Base-by-base conservation (phyloP, 768 basidiomycete genomes). In the Pulveroboletus sp. region DNA sequence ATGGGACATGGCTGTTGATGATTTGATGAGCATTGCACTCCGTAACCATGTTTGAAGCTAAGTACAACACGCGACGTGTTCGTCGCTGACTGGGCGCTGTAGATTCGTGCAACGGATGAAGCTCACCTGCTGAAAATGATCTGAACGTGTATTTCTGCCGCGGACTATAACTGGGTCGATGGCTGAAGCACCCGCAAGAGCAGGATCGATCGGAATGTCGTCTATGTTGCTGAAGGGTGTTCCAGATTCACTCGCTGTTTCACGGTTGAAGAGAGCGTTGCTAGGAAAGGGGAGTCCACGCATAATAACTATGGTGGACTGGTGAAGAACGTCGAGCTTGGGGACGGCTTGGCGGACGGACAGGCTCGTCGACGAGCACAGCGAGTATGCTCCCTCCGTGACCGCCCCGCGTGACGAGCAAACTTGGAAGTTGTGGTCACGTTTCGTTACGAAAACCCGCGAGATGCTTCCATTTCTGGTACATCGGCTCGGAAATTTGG, bases 201-300 rank as follows among this genome's bases (percentile, higher is more conserved):
- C 82, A 60, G 88, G 88, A 80, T 90, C 87, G 74, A 89, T 89
- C 57, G 86, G 85, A 67, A 89, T 84, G 69, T 80, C 77, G 73
- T 81, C 76, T 65, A 67, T 69, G 70, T 72, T 75, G 73, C 74
- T 76, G 65, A 71, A 71, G 55, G 82, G 80, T 13, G 82, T 82
- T 58, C 76, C 77, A 59, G 76, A 72, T 54, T 85, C 82, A 68
- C 80, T 74, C 28, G 81, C 77, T 32, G 71, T 62, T 66, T 83
- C 81, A 55, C 75, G 80, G 71, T 77, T 72, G 66, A 68, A 76
- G 50, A 71, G 58, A 45, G 73, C 68, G 61, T 66, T 62, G 33
- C 57, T 37, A 15, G 68, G 59, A 57, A 84, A 84, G 0, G 81
- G 76, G 49, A 83, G 73, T 47, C 82, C 81, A 57, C 79, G 76